These are phyloP conservation scores for Chytriomyces hyalinus DNA, from an alignment of 192 early-diverging fungal genomes.

Conservation along the genomic window DNA sequence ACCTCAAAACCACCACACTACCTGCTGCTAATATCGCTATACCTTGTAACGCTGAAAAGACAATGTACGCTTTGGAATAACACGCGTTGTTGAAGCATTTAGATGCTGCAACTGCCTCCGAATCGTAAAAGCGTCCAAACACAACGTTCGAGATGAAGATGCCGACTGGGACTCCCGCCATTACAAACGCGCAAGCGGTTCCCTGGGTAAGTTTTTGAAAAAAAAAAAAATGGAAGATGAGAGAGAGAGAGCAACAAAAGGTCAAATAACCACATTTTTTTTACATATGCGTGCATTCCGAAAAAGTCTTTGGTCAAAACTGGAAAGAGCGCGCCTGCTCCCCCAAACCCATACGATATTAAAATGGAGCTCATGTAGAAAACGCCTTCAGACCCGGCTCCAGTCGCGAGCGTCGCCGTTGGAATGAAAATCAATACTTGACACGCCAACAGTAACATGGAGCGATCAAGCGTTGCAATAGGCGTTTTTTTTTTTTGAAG, in stretches of 20 bases:
- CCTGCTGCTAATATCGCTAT: no score
- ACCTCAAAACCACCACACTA: no score
- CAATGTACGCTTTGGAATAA: background rate
- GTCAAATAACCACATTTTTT: background rate
- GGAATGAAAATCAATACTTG: conserved; percentile 14
- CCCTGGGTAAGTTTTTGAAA: no score
- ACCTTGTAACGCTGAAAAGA: background rate
- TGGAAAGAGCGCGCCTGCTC: conserved; percentile 37
- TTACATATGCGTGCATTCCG: conserved; percentile 34
- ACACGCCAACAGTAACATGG: conserved; percentile 24
- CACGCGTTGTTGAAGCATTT: background rate
- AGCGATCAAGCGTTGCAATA: conserved; percentile 21
- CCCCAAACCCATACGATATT: conserved; percentile 38
- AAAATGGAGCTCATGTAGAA: conserved; percentile 14
- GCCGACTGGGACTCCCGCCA: conserved; percentile 34
- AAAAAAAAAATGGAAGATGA: no score
- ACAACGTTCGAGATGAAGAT: conserved; percentile 32
- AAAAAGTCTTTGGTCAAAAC: conserved; percentile 35
- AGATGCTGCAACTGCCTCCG: background rate
- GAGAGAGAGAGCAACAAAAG: background rate
- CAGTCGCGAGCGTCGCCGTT: background rate
- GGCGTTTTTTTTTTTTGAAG: background rate
- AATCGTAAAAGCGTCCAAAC: conserved; percentile 35
- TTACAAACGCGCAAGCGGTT: conserved; percentile 35
- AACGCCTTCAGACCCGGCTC: background rate